phyloP scores from a whole-genome alignment of 805 yeast genomes.

The Kluyveromyces nonfermentans region DNA sequence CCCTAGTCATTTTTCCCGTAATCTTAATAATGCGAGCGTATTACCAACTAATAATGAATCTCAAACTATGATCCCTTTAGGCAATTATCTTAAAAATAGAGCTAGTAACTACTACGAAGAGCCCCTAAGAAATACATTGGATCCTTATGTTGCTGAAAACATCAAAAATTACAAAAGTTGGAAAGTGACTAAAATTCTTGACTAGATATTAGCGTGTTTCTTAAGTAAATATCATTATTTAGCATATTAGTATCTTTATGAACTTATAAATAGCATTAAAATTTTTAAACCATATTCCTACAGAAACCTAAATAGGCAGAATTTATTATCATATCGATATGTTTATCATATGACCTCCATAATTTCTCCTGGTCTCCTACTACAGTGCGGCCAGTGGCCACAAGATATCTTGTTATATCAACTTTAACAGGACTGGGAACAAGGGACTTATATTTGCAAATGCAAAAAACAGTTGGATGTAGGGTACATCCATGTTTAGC shows the following conservation, averaged over 20 bases:
- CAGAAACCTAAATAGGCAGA: neutral
- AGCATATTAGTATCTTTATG: no score
- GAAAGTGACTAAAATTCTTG: conserved; percentile 11
- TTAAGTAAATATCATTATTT: no score
- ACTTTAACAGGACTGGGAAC: conserved; percentile 15
- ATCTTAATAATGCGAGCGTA: conserved; percentile 1
- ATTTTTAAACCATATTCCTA: neutral
- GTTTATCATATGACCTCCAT: neutral
- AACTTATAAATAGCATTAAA: neutral
- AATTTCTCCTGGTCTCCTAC: neutral
- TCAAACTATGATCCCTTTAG: neutral
- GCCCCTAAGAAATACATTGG: conserved; percentile 1
- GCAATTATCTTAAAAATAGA: neutral
- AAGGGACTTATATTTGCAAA: conserved; percentile 10
- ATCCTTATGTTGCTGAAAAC: conserved; percentile 7
- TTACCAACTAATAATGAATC: neutral
- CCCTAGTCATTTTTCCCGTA: neutral
- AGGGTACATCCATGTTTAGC: conserved; percentile 11
- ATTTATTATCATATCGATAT: neutral
- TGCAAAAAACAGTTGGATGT: conserved; percentile 11
- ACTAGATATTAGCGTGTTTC: neutral
- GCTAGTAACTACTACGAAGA: neutral
- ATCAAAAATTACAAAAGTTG: conserved; percentile 23
- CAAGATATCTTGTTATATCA: conserved; percentile 3
- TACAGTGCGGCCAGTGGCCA: neutral